Percentiles rank a stretch among this genome's conserved stretches.
phyloP scores from a whole-genome alignment of 768 basidiomycete species.

The Tubosaeta sp. region DNA sequence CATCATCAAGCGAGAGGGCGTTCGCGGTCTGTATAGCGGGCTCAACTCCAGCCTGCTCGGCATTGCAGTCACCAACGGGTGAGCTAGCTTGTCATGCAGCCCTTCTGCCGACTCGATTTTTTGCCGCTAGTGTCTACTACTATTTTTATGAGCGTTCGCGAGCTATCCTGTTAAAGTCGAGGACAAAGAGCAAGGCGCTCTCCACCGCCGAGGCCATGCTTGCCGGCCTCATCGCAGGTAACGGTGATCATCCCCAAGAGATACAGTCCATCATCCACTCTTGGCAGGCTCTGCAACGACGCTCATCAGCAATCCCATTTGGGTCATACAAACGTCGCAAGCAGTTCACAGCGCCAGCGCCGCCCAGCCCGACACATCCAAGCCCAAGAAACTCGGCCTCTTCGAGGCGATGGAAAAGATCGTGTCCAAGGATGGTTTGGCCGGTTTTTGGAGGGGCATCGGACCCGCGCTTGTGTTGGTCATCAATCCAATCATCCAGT shows the following conservation, averaged over 20 bases:
- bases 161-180: slow-evolving; percentile 50
- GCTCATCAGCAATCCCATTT: slow-evolving; percentile 88
- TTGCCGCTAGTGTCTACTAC: slow-evolving; percentile 71
- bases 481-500: slow-evolving; percentile 91
- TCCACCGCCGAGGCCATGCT: slow-evolving; percentile 87
- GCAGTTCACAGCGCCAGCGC: slow-evolving; percentile 56
- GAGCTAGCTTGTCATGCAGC: slow-evolving; percentile 21
- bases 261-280: background rate
- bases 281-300: slow-evolving; percentile 79
- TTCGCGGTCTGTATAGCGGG: slow-evolving; percentile 83
- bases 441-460: slow-evolving; percentile 90
- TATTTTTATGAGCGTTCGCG: slow-evolving; percentile 82
- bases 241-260: slow-evolving; percentile 2
- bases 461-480: slow-evolving; percentile 93
- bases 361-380: slow-evolving; percentile 30
- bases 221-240: slow-evolving; percentile 83
- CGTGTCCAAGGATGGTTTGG: slow-evolving; percentile 61
- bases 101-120: background rate
- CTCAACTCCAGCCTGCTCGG: slow-evolving; percentile 81
- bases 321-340: slow-evolving; percentile 94
- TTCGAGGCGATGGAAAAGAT: slow-evolving; percentile 67
- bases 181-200: slow-evolving; percentile 61
- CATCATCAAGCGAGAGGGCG: slow-evolving; percentile 80
- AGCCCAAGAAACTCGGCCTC: slow-evolving; percentile 57
- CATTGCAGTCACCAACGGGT: slow-evolving; percentile 93